Percentiles rank a stretch among this genome's conserved stretches.
Evolutionary conservation across 768 basidiomycete species (phyloP).

Genomic region (Trametes elegans): DNA sequence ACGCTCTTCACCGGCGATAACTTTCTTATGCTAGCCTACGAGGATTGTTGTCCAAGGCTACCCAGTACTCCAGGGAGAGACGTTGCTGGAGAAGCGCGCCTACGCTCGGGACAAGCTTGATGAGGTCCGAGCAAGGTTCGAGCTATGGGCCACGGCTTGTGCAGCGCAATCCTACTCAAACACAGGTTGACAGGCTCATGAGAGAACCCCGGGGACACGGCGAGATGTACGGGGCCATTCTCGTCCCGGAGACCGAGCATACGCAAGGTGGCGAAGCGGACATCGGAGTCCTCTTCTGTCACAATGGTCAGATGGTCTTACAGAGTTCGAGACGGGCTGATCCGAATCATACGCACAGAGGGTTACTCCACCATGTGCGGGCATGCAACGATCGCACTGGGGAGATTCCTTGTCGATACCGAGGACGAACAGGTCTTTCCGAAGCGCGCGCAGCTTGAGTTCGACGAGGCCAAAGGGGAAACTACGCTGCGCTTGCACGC

Average conservation of each 20-base stretch:
- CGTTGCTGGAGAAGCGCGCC: conserved; percentile 35
- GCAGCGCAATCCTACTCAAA: background rate
- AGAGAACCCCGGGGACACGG: conserved; percentile 38
- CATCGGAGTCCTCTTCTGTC: conserved; percentile 42
- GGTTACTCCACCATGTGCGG: conserved; percentile 45
- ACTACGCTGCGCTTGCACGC: conserved; percentile 34
- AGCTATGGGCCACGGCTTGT: fast-evolving
- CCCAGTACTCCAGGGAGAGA: conserved; percentile 32
- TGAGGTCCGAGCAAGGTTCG: conserved; percentile 24
- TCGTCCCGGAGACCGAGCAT: conserved; percentile 37
- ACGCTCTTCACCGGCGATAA: background rate
- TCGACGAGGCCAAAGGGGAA: conserved; percentile 22
- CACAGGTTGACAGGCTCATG: conserved; percentile 31
- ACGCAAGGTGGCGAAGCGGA: conserved; percentile 34
- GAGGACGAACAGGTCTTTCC: conserved; percentile 34
- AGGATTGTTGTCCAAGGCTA: conserved; percentile 37
- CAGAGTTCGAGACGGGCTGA: background rate
- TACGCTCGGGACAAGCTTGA: conserved; percentile 33
- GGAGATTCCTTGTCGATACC: conserved; percentile 40
- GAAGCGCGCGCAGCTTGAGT: conserved; percentile 24
- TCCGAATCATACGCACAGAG: conserved; percentile 26
- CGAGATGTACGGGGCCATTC: conserved; percentile 42
- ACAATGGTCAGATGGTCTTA: conserved; percentile 36
- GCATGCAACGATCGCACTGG: conserved; percentile 41
- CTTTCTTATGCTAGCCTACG: conserved; percentile 32